Evolutionary conservation across 202 grass and related monocot species (phyloP).

Genomic region (Schoenoplectus triqueter): DNA sequence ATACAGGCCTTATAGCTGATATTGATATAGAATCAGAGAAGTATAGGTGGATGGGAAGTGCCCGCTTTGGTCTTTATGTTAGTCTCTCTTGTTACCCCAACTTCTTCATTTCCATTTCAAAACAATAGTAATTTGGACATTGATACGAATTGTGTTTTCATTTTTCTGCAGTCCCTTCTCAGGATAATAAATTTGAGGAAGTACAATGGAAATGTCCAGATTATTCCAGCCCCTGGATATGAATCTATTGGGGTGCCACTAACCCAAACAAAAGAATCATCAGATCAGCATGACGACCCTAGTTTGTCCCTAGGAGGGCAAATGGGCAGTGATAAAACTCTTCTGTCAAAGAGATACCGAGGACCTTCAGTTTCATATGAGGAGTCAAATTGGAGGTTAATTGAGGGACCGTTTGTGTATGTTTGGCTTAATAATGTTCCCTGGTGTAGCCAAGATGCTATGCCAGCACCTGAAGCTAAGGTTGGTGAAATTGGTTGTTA

Average conservation of each 20-base stretch:
- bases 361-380: conserved; percentile 57
- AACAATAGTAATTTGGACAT: conserved; percentile 14
- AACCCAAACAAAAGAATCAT: conserved; percentile 37
- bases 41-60: conserved; percentile 94
- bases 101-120: conserved; percentile 7
- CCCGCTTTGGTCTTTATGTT: conserved; percentile 90
- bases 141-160: conserved; percentile 28
- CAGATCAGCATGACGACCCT: conserved; percentile 31
- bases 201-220: conserved; percentile 72
- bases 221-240: conserved; percentile 84
- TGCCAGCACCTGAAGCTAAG: conserved; percentile 81
- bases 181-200: conserved; percentile 68
- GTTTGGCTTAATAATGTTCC: conserved; percentile 79
- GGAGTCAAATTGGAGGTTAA: conserved; percentile 68
- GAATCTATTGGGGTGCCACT: conserved; percentile 68
- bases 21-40: conserved; percentile 98
- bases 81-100: conserved; percentile 19
- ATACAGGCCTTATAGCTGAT: conserved; percentile 88
- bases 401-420: conserved; percentile 81
- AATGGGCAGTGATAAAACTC: conserved; percentile 32
- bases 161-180: conserved; percentile 58
- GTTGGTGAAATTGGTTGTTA: conserved; percentile 40
- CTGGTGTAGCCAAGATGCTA: conserved; percentile 64
- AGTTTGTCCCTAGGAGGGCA: conserved; percentile 33
- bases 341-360: conserved; percentile 45